phyloP scores from a whole-genome alignment of 768 basidiomycete species.

The Rhodotorula paludigena region DNA sequence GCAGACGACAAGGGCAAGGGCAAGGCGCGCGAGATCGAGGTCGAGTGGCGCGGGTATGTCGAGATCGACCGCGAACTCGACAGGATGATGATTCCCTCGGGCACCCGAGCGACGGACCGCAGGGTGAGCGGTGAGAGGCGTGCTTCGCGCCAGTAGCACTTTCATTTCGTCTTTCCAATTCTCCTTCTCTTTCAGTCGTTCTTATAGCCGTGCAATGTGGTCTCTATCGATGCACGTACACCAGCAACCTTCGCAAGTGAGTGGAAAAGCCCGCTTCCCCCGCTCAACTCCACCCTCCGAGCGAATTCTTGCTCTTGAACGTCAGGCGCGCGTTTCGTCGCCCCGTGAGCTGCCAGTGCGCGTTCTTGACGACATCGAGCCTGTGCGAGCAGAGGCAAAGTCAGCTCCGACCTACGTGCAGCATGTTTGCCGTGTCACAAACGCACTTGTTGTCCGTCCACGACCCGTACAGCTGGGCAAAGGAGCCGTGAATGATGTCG shows the following conservation, averaged over 20 bases:
- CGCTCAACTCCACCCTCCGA: too few species aligned
- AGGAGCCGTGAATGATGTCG: slow-evolving; percentile 29
- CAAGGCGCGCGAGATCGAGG: not conserved
- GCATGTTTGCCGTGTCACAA: not conserved
- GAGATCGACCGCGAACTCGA: slow-evolving; percentile 11
- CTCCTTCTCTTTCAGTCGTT: too few species aligned
- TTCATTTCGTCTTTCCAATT: not conserved
- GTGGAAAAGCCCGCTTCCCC: too few species aligned
- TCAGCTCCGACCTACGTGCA: too few species aligned
- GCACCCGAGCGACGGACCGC: slow-evolving; percentile 22
- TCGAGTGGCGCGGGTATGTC: not conserved
- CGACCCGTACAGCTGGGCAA: not conserved
- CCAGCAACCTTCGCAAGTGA: too few species aligned
- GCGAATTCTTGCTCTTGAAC: slow-evolving; percentile 7
- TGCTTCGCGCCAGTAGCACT: not conserved
- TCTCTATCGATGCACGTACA: too few species aligned
- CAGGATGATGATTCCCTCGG: not conserved
- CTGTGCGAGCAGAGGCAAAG: not conserved
- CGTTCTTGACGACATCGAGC: slow-evolving; percentile 21
- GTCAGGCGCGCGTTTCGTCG: slow-evolving; percentile 22
- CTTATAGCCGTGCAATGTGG: too few species aligned
- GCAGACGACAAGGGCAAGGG: not conserved
- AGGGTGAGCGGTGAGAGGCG: slow-evolving; percentile 12
- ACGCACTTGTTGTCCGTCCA: slow-evolving; percentile 4
- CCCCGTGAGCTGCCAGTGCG: slow-evolving; percentile 33